A percentile compares a stretch with the other conserved stretches of the same genome.
These are phyloP conservation scores for Kitagawia praeruptora DNA, from an alignment of 129 eudicot species.

Conservation along the genomic window DNA sequence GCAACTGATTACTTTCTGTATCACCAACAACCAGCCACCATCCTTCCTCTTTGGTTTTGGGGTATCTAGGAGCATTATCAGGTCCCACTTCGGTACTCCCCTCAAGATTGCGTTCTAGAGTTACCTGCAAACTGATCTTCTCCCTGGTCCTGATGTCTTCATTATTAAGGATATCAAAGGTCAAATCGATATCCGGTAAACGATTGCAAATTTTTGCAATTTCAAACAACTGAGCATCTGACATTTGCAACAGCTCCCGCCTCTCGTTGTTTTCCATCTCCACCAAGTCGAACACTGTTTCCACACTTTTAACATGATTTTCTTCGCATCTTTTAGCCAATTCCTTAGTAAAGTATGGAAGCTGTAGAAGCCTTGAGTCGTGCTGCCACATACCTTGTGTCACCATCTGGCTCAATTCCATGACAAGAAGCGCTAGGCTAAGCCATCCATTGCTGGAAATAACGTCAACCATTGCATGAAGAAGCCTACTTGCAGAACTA, in stretches of 20 bases:
- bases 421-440: conserved; percentile 63
- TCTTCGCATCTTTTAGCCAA: conserved; percentile 63
- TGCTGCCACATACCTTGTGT: no score
- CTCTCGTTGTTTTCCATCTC: conserved; percentile 81
- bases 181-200: no score
- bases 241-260: conserved; percentile 61
- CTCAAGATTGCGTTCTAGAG: no score
- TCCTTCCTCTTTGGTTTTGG: no score
- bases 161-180: no score
- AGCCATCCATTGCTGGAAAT: conserved; percentile 90
- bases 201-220: conserved; percentile 17
- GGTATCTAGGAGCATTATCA: no score
- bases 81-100: no score
- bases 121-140: no score
- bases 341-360: conserved; percentile 37
- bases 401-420: conserved; percentile 93
- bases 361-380: no score
- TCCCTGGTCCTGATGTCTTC: no score
- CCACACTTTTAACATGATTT: conserved; percentile 57
- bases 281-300: conserved; percentile 60
- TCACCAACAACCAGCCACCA: no score
- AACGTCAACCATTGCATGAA: conserved; percentile 88
- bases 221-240: conserved; percentile 59
- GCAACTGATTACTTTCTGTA: no score
- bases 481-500: conserved; percentile 51